Evolutionary conservation across 805 yeast genomes (phyloP).

Genomic region (Yarrowia sp.): DNA sequence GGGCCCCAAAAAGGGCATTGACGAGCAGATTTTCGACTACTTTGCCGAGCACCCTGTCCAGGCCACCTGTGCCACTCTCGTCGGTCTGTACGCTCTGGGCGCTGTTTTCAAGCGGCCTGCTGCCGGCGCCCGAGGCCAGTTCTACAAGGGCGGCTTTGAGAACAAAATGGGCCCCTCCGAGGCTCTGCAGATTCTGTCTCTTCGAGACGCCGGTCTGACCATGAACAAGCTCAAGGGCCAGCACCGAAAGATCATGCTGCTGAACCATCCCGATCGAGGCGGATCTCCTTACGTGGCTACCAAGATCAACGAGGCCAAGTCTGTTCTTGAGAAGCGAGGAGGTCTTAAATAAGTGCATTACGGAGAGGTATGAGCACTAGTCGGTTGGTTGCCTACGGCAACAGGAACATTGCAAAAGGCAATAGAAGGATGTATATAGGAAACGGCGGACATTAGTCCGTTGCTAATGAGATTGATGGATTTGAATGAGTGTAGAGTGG

Average conservation of each 20-base stretch:
- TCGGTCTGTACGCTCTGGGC: conserved; percentile 38
- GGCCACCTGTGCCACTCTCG: conserved; percentile 36
- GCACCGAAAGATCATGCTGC: conserved; percentile 78
- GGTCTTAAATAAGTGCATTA: conserved; percentile 46
- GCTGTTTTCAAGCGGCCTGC: conserved; percentile 51
- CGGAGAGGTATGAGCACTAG: too few species aligned
- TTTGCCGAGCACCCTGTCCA: conserved; percentile 39
- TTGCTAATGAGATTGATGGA: conserved; percentile 22
- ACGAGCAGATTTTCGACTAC: conserved; percentile 40
- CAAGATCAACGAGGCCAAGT: conserved; percentile 87
- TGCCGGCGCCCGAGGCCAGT: conserved; percentile 72
- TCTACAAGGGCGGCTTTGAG: conserved; percentile 87
- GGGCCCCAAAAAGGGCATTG: conserved; percentile 39
- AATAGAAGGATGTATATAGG: conserved; percentile 24
- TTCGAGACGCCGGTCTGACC: conserved; percentile 54
- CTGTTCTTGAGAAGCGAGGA: conserved; percentile 70
- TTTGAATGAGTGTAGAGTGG: background rate
- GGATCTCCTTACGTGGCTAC: conserved; percentile 83
- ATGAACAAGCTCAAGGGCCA: conserved; percentile 62
- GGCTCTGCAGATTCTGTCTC: conserved; percentile 81
- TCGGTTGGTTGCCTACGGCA: background rate
- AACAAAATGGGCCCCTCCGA: conserved; percentile 88
- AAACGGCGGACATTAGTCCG: background rate
- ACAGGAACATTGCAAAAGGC: background rate
- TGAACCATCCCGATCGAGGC: conserved; percentile 89